These are phyloP conservation scores for Neofusicoccum sp. DNA, from an alignment of 2,329 filamentous ascomycete species.

Conservation along the genomic window DNA sequence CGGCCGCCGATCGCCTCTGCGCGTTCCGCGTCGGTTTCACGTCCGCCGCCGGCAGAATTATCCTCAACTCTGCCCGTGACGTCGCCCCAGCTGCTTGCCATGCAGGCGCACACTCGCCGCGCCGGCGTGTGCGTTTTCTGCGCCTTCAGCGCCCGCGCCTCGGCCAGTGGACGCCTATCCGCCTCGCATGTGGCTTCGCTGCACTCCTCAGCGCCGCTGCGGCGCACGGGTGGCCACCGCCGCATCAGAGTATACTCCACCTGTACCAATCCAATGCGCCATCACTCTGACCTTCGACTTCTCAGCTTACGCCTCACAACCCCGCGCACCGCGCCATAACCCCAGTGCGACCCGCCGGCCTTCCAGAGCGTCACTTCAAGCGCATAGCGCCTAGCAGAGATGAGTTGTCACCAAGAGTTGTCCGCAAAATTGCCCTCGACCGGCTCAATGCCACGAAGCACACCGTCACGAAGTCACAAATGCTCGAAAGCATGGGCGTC, in stretches of 20 bases:
- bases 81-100: neutral
- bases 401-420: no score
- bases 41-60: neutral
- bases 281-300: neutral
- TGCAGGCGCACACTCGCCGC: slow-evolving; percentile 22
- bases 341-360: no score
- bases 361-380: no score
- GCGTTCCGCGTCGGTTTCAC: neutral
- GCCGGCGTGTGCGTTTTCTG: slow-evolving; percentile 42
- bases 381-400: no score
- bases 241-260: neutral
- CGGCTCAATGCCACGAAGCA: neutral
- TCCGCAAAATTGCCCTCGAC: neutral
- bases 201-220: neutral
- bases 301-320: neutral
- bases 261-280: neutral
- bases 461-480: neutral
- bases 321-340: neutral
- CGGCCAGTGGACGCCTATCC: no score
- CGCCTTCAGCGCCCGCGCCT: slow-evolving; percentile 22
- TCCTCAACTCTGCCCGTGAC: slow-evolving; percentile 15
- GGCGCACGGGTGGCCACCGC: neutral
- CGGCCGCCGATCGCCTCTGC: neutral
- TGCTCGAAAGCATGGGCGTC: neutral
- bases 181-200: neutral